A percentile compares a stretch with the other conserved stretches of the same genome.
Evolutionary conservation across 2,329 filamentous ascomycete species (phyloP).

Genomic region (Bipolaris gigantea): DNA sequence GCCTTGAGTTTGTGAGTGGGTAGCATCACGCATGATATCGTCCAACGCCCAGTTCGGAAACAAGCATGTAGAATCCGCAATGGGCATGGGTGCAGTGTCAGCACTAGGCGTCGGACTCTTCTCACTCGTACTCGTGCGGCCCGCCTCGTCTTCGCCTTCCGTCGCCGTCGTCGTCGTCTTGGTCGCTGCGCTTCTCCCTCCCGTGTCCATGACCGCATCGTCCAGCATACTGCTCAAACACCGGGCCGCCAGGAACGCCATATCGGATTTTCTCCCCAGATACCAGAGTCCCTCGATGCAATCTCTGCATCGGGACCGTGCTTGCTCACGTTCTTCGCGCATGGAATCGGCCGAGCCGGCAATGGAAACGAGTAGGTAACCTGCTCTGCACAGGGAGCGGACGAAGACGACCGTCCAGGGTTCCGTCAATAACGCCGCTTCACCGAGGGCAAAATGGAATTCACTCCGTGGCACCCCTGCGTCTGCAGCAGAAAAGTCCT

Average conservation of each 20-base stretch:
- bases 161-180: background rate
- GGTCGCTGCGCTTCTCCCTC: background rate
- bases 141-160: background rate
- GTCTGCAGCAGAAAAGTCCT: background rate
- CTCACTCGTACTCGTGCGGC: background rate
- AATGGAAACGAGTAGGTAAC: conserved; percentile 3
- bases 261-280: conserved; percentile 59
- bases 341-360: conserved; percentile 15
- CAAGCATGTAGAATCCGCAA: background rate
- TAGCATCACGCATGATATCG: background rate
- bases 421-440: conserved; percentile 59
- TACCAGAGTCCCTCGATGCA: conserved; percentile 58
- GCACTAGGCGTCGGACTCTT: background rate
- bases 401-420: conserved; percentile 58
- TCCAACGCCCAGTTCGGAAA: background rate
- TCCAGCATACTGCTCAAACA: conserved; percentile 31
- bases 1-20: no score
- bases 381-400: conserved; percentile 8
- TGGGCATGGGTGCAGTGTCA: no score
- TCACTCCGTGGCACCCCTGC: conserved; percentile 27
- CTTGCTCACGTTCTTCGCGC: conserved; percentile 18
- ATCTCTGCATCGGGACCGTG: conserved; percentile 46
- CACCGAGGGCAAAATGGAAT: conserved; percentile 58
- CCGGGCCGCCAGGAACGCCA: conserved; percentile 46
- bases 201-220: conserved; percentile 4